Base-by-base conservation (phyloP, 768 basidiomycete species). In the Wakefieldia striispora region DNA sequence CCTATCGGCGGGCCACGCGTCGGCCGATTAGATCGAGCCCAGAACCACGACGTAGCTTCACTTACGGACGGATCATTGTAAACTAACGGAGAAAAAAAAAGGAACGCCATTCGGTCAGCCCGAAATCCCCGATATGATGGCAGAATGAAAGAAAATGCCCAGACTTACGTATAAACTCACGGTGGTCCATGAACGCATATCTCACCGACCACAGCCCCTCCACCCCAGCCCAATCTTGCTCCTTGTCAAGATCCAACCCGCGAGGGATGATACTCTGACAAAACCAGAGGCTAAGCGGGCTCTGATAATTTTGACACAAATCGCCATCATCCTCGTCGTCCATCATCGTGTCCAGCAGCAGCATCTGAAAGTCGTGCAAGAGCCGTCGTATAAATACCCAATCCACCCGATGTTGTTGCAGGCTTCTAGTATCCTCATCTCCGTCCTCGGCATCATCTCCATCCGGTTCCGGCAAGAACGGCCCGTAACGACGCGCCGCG, bases 171-270 rank as follows among this genome's bases (percentile, higher is more conserved):
- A 85, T 57, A 33, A 88, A 72, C 40, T 83, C 82, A 6, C 82
- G 68, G 58, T 88, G 85, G 61, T 88, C 85, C 45, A 78, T 75
- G 58, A 84, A 88, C 45, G 78, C 81, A 58, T 86, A 87, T n/a
- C 78, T 75, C 12, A 81, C 75, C 4, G 70, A 66, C 86, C 86
- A 88, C 14, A 64, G 27, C 0, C 86, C 86, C 27, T 71, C 70
- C 0, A 88, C 65, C 3, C 81, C 54, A 6, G 59, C 64, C 66
- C 68, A 71, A 45, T 71, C 69, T 1, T 51, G 47, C 26, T 63
- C 65, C 16, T 31, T 38, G 49, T 64, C 56, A 14, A 75, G 51
- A 47, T 74, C 62, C 40, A 76, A 34, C 1, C 61, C 72, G 1
- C 57, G 57, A 2, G 76, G 74, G 4, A 81, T 65, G 40, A 76